Conservation (phyloP, 331 rosid species). For the Spiraea crenata region DNA sequence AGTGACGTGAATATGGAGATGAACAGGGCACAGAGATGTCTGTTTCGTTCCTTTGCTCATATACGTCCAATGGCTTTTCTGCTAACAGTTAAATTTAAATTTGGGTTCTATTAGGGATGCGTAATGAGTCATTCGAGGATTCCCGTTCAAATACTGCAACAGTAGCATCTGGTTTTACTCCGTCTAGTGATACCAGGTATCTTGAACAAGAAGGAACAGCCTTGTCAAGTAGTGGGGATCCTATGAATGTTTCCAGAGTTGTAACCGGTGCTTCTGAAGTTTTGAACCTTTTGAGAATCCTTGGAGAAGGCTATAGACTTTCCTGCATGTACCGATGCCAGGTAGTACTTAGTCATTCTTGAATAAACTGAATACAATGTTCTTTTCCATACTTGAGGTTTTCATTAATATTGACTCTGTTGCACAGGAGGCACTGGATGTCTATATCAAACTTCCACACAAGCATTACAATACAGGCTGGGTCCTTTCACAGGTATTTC, state of each 20-base stretch:
- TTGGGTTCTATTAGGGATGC: constrained; percentile 51
- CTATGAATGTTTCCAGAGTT: constrained; percentile 55
- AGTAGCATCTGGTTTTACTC: constrained; percentile 52
- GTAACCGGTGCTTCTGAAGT: constrained; percentile 66
- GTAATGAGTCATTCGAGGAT: constrained; percentile 70
- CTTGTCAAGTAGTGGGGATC: constrained; percentile 44
- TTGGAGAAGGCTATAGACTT: constrained; percentile 93
- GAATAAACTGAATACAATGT: constrained; percentile 18
- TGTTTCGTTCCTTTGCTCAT: not conserved
- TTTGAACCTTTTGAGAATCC: constrained; percentile 70
- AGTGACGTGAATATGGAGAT: not conserved
- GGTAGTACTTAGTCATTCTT: constrained; percentile 48
- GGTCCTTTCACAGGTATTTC: constrained; percentile 94
- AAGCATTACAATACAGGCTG: constrained; percentile 95
- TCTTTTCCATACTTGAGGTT: constrained; percentile 19
- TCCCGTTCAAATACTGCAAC: constrained; percentile 54
- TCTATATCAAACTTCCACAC: constrained; percentile 75
- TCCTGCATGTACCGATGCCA: constrained; percentile 85
- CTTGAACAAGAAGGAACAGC: constrained; percentile 58
- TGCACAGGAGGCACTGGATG: constrained; percentile 86
- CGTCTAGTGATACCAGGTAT: constrained; percentile 50
- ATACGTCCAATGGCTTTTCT: not conserved
- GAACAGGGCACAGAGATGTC: not conserved
- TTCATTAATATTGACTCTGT: constrained; percentile 20
- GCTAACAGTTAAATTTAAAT: constrained; percentile 12